These are phyloP conservation scores for Tuber microsphaerosporum DNA, from an alignment of 495 filamentous ascomycete genomes.

Conservation along the genomic window DNA sequence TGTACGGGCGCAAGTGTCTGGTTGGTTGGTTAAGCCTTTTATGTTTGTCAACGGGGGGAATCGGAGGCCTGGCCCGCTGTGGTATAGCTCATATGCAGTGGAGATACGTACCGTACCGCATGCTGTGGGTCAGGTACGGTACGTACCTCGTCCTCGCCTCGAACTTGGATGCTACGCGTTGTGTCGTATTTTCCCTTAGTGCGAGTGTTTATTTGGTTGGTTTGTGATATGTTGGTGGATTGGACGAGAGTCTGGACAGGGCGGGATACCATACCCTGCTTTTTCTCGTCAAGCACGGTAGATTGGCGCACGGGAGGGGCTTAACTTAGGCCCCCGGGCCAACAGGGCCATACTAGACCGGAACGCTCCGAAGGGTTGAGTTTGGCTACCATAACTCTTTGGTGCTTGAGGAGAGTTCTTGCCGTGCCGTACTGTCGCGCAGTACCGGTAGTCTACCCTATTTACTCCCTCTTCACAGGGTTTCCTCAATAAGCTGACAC, in stretches of 20 bases:
- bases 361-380: not conserved
- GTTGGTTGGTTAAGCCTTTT: not conserved
- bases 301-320: not conserved
- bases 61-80: not conserved
- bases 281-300: not conserved
- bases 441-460: not conserved
- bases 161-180: not conserved
- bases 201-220: not conserved
- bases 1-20: not conserved
- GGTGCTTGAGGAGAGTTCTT: not conserved
- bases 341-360: not conserved
- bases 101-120: not conserved
- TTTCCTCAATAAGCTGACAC: not conserved
- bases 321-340: not conserved
- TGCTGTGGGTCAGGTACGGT: constrained; percentile 1
- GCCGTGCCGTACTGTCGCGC: not conserved
- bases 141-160: not conserved
- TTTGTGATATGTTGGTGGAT: not conserved
- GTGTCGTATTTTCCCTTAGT: not conserved
- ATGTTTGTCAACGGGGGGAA: constrained; percentile 1
- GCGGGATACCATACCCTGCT: not conserved
- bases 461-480: not conserved
- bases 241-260: not conserved
- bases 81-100: not conserved
- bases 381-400: not conserved